phyloP scores from a whole-genome alignment of 306 rosid genomes.

The Canavalia ensiformis region DNA sequence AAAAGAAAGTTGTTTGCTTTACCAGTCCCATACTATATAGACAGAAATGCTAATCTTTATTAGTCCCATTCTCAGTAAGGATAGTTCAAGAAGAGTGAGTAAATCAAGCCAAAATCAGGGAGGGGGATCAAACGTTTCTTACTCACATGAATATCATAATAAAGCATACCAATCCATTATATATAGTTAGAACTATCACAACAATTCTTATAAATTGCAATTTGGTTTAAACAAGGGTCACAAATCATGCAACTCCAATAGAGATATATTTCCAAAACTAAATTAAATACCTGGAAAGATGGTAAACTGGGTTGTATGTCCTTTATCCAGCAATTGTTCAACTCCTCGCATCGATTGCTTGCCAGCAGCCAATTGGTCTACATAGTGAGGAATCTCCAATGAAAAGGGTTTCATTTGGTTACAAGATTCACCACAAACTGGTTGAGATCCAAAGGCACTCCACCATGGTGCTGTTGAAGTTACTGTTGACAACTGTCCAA shows the following conservation, averaged over 20 bases:
- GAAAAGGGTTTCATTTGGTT: slow-evolving; percentile 62
- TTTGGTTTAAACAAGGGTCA: not conserved
- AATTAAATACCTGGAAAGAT: slow-evolving; percentile 67
- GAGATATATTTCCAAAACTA: not conserved
- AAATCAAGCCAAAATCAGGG: slow-evolving; percentile 8
- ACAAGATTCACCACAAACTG: slow-evolving; percentile 60
- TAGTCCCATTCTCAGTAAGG: not conserved
- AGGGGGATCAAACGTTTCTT: not conserved
- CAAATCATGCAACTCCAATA: slow-evolving; percentile 21
- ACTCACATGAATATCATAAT: not conserved
- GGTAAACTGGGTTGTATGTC: slow-evolving; percentile 64
- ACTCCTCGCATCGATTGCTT: slow-evolving; percentile 52
- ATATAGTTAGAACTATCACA: not conserved
- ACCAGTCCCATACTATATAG: not conserved
- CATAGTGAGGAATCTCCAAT: slow-evolving; percentile 49
- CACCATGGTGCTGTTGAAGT: slow-evolving; percentile 66
- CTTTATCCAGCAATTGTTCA: slow-evolving; percentile 59
- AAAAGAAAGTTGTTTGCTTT: not conserved
- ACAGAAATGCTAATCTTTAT: not conserved
- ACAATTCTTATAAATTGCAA: not conserved
- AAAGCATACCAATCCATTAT: not conserved
- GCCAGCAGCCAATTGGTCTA: slow-evolving; percentile 53
- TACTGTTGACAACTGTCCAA: slow-evolving; percentile 65
- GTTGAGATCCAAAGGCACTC: slow-evolving; percentile 64
- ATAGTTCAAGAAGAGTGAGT: not conserved